phyloP scores from a whole-genome alignment of 73 alveolate species.

The Paramecium octaurelia region DNA sequence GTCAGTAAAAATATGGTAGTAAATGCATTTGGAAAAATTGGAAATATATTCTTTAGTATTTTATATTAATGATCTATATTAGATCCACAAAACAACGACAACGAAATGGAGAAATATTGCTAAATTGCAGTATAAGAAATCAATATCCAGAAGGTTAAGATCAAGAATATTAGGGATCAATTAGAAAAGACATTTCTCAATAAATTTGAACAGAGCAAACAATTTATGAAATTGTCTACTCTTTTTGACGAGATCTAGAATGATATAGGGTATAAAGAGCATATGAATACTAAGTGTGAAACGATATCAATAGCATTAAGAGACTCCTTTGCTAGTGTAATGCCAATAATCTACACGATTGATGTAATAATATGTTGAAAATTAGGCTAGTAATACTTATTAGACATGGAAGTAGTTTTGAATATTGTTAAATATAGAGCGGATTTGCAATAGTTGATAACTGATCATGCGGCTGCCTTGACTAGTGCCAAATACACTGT shows the following conservation, averaged over 20 bases:
- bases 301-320: neutral
- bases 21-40: conserved; percentile 4
- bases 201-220: conserved; percentile 16
- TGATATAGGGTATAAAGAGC: neutral
- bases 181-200: neutral
- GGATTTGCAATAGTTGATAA: neutral
- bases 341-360: neutral
- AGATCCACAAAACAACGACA: neutral
- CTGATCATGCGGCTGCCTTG: conserved; percentile 39
- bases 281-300: neutral
- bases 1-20: neutral
- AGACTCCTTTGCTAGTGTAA: neutral
- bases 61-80: neutral
- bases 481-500: conserved; percentile 4
- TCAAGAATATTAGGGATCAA: neutral
- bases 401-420: conserved; percentile 25
- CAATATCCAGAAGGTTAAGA: neutral
- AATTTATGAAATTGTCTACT: neutral
- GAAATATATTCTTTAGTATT: neutral
- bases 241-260: neutral
- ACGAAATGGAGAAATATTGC: conserved; percentile 24
- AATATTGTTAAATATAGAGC: neutral
- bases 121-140: neutral
- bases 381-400: conserved; percentile 34
- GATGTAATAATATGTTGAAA: conserved; percentile 3